Evolutionary conservation across 2,329 filamentous ascomycete genomes (phyloP), one percentile per base, ranked within the genome.

Genomic region (Monosporascus sp.): DNA sequence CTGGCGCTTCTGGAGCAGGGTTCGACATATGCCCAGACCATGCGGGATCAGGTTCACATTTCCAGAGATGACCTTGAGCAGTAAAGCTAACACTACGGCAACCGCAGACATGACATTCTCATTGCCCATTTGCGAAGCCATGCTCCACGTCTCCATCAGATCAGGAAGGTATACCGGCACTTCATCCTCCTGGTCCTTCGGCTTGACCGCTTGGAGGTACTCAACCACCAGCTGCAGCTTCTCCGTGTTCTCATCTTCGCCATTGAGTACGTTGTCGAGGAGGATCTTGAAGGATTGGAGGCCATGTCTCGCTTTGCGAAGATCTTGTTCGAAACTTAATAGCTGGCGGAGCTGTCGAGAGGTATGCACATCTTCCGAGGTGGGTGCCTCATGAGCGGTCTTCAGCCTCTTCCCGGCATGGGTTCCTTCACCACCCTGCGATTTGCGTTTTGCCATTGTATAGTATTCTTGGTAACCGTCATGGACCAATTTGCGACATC

Each of bases 141-240:
- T 91, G 48, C 84, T 85, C 93, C 93, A 97, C 55, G 86, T 91
- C 63, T 95, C 88, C 72, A 95, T 88, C 40, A 97, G 74, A 63
- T 96, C 90, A 2, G 80, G 74, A 31, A 97, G 80, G 61, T 86
- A 90, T 24, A 86, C 76, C 7, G 81, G 75, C 51, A 82, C 77
- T 50, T 82, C 79, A 38, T 84, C 82, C 41, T 73, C 77, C 52
- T 76, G 73, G 52, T 75, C 71, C 60, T 70, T 69, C 2, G 81
- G 78, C 60, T 76, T 78, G 52, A 78, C 72, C 7, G 75, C 71
- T 46, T 84, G 76, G 48, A 94, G 80, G 66, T 87, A 94, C 60
- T 89, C 83, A 58, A 78, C 78, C 35, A 93, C 73, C 50, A 93
- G 86, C 66, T 72, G 72, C 67, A 74, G 71, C 60, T 77, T 82